These are phyloP conservation scores for Paulownia fortunei DNA, from an alignment of 257 asterid species.

Conservation along the genomic window DNA sequence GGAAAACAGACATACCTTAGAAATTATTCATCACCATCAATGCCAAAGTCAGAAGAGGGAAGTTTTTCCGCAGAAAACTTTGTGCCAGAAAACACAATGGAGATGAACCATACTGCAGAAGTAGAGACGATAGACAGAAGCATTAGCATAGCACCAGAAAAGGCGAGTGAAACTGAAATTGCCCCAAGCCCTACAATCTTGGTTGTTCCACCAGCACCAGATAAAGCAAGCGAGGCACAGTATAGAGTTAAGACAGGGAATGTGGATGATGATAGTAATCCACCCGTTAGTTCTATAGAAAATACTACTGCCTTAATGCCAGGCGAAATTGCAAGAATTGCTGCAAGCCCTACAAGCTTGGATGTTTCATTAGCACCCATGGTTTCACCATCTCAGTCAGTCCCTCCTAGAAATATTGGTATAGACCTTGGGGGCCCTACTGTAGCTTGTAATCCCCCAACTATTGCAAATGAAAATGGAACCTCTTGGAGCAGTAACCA, in stretches of 20 bases:
- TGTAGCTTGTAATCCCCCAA: conserved; percentile 3
- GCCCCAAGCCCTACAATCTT: not conserved
- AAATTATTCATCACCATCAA: conserved; percentile 15
- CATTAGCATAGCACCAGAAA: conserved; percentile 28
- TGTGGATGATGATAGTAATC: conserved; percentile 11
- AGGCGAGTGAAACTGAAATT: conserved; percentile 8
- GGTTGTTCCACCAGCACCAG: not conserved
- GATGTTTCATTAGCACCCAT: conserved; percentile 7
- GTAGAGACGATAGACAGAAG: conserved; percentile 11
- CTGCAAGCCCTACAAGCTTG: conserved; percentile 14
- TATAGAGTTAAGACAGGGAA: not conserved
- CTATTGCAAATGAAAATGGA: not conserved
- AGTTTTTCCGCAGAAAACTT: not conserved
- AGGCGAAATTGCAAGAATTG: not conserved
- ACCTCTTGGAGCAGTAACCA: not conserved
- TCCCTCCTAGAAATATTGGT: conserved; percentile 12
- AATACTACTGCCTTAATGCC: not conserved
- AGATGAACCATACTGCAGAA: conserved; percentile 19
- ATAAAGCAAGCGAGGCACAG: not conserved
- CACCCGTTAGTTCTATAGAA: not conserved
- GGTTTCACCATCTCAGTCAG: conserved; percentile 36
- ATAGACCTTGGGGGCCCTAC: not conserved
- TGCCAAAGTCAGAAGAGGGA: conserved; percentile 13
- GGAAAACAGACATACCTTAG: not conserved
- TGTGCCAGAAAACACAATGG: not conserved